Evolutionary conservation across 805 yeast species (phyloP).

Genomic region (Kodamaea sagamina): DNA sequence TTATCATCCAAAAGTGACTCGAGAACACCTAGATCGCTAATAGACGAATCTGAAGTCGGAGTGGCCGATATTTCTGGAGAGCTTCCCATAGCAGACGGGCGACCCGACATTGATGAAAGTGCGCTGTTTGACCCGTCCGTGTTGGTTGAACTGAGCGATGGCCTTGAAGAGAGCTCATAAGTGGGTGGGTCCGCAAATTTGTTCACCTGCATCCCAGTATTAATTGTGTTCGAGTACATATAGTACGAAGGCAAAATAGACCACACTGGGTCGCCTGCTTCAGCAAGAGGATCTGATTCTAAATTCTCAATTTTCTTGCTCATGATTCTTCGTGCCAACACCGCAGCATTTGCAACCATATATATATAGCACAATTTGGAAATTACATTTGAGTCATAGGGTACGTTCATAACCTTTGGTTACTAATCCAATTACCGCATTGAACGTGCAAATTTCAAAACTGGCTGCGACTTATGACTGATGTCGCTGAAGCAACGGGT

Average conservation of each 20-base stretch:
- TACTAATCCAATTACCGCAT: too few species aligned
- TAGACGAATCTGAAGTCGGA: not conserved
- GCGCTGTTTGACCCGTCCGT: not conserved
- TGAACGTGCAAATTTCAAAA: too few species aligned
- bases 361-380: too few species aligned
- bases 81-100: not conserved
- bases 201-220: conserved; percentile 8
- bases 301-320: not conserved
- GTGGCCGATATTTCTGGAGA: not conserved
- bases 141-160: not conserved
- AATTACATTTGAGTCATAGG: not conserved
- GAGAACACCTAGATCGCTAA: not conserved
- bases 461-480: too few species aligned
- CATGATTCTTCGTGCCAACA: not conserved
- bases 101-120: not conserved
- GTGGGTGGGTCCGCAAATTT: not conserved
- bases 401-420: not conserved
- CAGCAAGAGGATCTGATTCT: not conserved
- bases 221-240: conserved; percentile 29
- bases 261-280: conserved; percentile 4
- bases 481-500: too few species aligned
- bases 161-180: conserved; percentile 1
- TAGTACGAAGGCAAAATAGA: conserved; percentile 42
- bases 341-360: too few species aligned
- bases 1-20: not conserved